These are phyloP conservation scores for Seiridium cupressi DNA, from an alignment of 2,329 filamentous ascomycete species.

Conservation along the genomic window DNA sequence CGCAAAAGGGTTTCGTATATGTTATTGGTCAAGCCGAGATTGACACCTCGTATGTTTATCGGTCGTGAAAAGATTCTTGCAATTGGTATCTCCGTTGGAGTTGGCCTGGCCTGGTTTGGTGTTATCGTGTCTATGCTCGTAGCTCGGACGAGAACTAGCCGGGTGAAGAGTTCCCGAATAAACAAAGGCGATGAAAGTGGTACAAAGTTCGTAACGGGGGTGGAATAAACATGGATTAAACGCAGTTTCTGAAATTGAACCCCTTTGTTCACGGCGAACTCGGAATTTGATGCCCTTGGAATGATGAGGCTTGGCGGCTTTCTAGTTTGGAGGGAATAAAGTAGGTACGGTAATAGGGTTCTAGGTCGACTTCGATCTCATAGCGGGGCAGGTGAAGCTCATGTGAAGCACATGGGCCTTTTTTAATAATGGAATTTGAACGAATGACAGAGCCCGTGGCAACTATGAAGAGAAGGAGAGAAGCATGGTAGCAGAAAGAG, in stretches of 20 bases:
- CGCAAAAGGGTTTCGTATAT: conserved; percentile 14
- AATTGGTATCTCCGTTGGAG: too few species aligned
- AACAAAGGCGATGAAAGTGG: neutral
- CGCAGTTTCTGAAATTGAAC: neutral
- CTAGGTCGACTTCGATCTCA: too few species aligned
- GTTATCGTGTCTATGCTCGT: neutral
- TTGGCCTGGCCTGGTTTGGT: too few species aligned
- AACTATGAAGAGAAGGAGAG: neutral
- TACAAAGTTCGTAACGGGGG: neutral
- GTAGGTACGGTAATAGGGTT: too few species aligned
- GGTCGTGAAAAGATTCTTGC: too few species aligned
- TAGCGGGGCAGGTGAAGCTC: too few species aligned
- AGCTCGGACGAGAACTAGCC: neutral
- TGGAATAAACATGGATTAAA: neutral
- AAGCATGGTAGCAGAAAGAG: neutral
- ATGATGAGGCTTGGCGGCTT: too few species aligned
- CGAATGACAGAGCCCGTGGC: neutral
- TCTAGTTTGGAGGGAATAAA: too few species aligned
- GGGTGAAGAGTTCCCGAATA: neutral
- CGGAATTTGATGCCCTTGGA: too few species aligned
- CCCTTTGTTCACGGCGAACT: too few species aligned
- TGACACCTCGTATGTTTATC: neutral
- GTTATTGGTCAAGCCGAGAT: neutral
- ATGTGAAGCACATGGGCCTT: too few species aligned
- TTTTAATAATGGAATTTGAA: neutral